A percentile compares a stretch with the other conserved stretches of the same genome.
phyloP scores from a whole-genome alignment of 768 basidiomycete genomes.

The Termitomyces eurrhizus region DNA sequence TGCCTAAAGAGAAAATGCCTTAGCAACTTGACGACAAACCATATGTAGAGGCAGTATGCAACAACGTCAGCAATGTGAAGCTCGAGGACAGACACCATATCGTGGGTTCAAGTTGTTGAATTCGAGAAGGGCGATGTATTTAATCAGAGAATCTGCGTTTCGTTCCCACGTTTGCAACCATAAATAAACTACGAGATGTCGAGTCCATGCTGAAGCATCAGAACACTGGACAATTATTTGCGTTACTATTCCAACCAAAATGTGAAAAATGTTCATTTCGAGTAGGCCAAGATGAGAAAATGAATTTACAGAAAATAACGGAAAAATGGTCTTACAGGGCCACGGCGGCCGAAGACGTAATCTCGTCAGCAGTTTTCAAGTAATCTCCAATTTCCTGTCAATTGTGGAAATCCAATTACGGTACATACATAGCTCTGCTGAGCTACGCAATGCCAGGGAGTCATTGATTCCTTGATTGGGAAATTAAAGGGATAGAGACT shows the following conservation, averaged over 20 bases:
- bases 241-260: not conserved
- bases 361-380: not conserved
- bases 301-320: not conserved
- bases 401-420: not conserved
- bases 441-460: too few relatives aligned
- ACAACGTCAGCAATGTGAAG: conserved; percentile 5
- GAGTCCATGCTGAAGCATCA: not conserved
- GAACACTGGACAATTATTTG: not conserved
- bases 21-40: conserved; percentile 7
- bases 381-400: not conserved
- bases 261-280: not conserved
- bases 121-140: not conserved
- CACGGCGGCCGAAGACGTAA: not conserved
- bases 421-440: too few relatives aligned
- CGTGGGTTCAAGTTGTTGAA: not conserved
- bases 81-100: conserved; percentile 2
- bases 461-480: too few relatives aligned
- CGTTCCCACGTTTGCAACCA: not conserved
- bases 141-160: not conserved
- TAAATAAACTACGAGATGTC: not conserved
- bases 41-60: conserved; percentile 3
- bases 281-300: not conserved
- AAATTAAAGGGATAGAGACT: not conserved
- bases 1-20: not conserved
- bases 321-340: not conserved